phyloP scores from a whole-genome alignment of 805 yeast species.

The Barnettozyma sp. region DNA sequence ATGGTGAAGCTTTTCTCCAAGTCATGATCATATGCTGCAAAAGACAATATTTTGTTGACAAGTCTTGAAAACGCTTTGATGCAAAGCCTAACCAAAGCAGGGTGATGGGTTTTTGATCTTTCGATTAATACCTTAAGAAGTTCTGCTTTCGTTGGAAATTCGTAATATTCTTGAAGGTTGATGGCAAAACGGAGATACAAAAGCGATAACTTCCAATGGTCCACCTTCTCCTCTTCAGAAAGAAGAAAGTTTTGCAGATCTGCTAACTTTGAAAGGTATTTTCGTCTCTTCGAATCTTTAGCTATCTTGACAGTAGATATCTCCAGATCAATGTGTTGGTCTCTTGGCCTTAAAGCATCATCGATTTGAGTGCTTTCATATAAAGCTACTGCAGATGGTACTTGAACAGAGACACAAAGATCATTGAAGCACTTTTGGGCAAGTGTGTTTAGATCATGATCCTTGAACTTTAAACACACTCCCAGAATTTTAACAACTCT shows the following conservation, averaged over 20 bases:
- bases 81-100: conserved; percentile 53
- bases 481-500: conserved; percentile 43
- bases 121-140: conserved; percentile 39
- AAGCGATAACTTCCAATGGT: conserved; percentile 53
- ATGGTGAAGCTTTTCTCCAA: conserved; percentile 37
- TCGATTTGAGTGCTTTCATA: conserved; percentile 34
- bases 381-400: conserved; percentile 49
- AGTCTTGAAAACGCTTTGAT: conserved; percentile 53
- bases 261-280: conserved; percentile 34
- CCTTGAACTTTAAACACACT: conserved; percentile 49
- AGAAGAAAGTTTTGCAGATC: conserved; percentile 36
- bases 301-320: conserved; percentile 55
- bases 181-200: conserved; percentile 44
- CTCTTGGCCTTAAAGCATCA: conserved; percentile 55
- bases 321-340: conserved; percentile 47
- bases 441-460: conserved; percentile 42
- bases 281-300: conserved; percentile 47
- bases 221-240: conserved; percentile 20
- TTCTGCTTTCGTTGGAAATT: conserved; percentile 35
- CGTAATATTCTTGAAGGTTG: conserved; percentile 47
- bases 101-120: conserved; percentile 57
- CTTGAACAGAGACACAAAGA: conserved; percentile 34
- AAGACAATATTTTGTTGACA: conserved; percentile 37
- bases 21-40: conserved; percentile 44
- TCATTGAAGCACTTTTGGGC: conserved; percentile 47